Conservation (phyloP, 495 filamentous ascomycete genomes). For the Penicillium roqueforti region DNA sequence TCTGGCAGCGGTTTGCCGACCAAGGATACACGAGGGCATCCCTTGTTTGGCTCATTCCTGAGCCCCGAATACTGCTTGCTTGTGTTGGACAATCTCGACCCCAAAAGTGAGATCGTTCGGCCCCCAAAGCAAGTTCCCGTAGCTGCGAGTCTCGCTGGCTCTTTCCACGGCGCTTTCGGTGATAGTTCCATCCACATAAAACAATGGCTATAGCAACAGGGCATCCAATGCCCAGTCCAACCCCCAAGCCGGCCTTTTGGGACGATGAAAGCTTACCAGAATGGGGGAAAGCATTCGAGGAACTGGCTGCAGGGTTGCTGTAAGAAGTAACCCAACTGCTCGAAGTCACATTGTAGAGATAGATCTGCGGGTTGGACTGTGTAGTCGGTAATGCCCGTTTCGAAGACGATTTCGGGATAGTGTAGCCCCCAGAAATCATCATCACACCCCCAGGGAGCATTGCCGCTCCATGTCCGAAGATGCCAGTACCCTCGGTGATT, state of each 20-base stretch:
- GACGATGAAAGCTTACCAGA: constrained; percentile 26
- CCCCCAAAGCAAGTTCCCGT: constrained; percentile 47
- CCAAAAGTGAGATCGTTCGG: constrained; percentile 46
- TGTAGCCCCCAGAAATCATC: constrained; percentile 83
- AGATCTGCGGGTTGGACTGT: constrained; percentile 42
- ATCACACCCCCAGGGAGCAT: constrained; percentile 84
- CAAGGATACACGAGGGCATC: constrained; percentile 34
- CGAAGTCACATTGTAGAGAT: constrained; percentile 77
- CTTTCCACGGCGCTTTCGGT: constrained; percentile 45
- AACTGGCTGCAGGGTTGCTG: constrained; percentile 45
- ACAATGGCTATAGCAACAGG: constrained; percentile 49
- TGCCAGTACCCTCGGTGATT: constrained; percentile 50
- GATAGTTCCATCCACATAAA: constrained; percentile 55
- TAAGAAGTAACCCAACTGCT: constrained; percentile 68
- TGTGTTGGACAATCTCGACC: constrained; percentile 29
- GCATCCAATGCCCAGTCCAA: constrained; percentile 68
- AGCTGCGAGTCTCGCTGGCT: constrained; percentile 50
- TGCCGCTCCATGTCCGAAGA: constrained; percentile 81
- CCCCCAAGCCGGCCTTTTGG: constrained; percentile 63
- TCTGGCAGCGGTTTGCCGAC: constrained; percentile 32
- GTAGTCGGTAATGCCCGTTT: constrained; percentile 35
- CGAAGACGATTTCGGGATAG: constrained; percentile 51
- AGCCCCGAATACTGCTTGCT: constrained; percentile 37
- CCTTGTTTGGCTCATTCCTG: constrained; percentile 25
- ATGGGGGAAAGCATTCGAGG: background rate